Base-by-base conservation (phyloP, 345 rosid genomes). In the Eutrema japonicum region DNA sequence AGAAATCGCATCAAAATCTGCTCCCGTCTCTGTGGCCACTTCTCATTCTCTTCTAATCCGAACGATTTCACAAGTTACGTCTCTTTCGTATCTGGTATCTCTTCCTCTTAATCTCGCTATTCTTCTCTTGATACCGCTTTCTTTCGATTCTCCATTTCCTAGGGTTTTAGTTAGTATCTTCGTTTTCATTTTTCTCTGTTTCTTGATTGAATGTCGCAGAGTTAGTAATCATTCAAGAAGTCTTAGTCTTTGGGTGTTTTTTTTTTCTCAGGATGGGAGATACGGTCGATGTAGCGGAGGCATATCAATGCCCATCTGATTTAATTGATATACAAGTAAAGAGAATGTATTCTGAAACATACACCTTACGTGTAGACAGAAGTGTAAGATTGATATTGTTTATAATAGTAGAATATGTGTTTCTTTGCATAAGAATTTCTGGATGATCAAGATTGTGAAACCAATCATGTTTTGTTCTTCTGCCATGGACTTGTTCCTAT, bases 251-350 rank as follows among this genome's bases (percentile, higher is more conserved):
- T 11, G 3, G 14, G 1, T 60, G 65, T 6, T n/a, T 47, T 4
- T 47, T 4, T 58, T 7, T 50, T 8, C 46, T 53, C 41, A 79
- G 65, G 60, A 83, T 85, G 89, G 85, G 62, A 57, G 64, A 68
- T 46, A 58, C 43, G 46, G 69, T 13, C 77, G 47, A 55, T 51
- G 55, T 18, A 9, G 26, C 35, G 52, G 78, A 40, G 70, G 66
- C 26, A 22, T 22, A 2, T 22, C 26, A 22, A 22, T 22, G 26
- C 26, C 26, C 26, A 22, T 22, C 26, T 22, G 26, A 64, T 40
- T 72, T 5, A 37, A 78, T 85, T 48, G 82, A 79, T 54, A 83
- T 85, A 33, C 76, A 74, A 56, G 67, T 81, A 42, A 79, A 80
- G 73, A 76, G 82, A 48, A 42, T 82, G 73, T 76, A 83, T 69